Conservation (phyloP, 2,329 filamentous ascomycete species). For the Trichothecium roseum region DNA sequence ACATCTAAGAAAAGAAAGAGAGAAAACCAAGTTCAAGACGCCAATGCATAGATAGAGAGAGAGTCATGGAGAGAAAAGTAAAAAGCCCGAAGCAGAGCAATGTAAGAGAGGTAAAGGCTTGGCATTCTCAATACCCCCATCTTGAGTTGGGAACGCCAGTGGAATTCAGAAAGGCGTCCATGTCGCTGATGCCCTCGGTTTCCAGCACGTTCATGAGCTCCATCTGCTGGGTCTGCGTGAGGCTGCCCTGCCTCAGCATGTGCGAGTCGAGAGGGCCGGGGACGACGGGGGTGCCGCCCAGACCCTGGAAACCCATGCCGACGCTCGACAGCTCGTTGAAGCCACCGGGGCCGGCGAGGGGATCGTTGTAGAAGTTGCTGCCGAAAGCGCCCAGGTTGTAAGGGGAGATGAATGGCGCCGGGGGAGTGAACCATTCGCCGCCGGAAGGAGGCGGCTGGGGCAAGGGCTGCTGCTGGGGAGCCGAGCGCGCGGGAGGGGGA, state of each 20-base stretch:
- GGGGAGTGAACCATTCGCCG: slow-evolving; percentile 44
- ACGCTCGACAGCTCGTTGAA: slow-evolving; percentile 18
- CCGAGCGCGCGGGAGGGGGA: slow-evolving; percentile 22
- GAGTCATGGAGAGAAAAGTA: not conserved
- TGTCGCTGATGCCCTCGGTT: slow-evolving; percentile 51
- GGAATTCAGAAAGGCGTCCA: slow-evolving; percentile 47
- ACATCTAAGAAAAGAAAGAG: too few species aligned
- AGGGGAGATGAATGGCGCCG: slow-evolving; percentile 41
- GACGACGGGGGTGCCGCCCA: slow-evolving; percentile 7
- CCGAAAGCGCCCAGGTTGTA: slow-evolving; percentile 35
- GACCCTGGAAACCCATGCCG: slow-evolving; percentile 21
- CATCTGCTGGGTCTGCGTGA: slow-evolving; percentile 72
- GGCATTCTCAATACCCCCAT: slow-evolving; percentile 19
- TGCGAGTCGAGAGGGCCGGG: not conserved
- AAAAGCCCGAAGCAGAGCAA: not conserved
- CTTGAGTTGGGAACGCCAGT: slow-evolving; percentile 16
- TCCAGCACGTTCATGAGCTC: slow-evolving; percentile 77
- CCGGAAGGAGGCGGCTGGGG: slow-evolving; percentile 23
- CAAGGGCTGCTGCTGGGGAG: slow-evolving; percentile 29
- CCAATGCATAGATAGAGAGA: too few species aligned
- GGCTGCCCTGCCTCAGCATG: slow-evolving; percentile 45
- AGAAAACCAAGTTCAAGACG: too few species aligned
- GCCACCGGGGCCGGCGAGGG: slow-evolving; percentile 15
- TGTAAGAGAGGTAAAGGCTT: too few species aligned
- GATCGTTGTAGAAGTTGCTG: slow-evolving; percentile 27